Base-by-base conservation (phyloP, 2,329 filamentous ascomycete genomes). In the Exophiala sp. region DNA sequence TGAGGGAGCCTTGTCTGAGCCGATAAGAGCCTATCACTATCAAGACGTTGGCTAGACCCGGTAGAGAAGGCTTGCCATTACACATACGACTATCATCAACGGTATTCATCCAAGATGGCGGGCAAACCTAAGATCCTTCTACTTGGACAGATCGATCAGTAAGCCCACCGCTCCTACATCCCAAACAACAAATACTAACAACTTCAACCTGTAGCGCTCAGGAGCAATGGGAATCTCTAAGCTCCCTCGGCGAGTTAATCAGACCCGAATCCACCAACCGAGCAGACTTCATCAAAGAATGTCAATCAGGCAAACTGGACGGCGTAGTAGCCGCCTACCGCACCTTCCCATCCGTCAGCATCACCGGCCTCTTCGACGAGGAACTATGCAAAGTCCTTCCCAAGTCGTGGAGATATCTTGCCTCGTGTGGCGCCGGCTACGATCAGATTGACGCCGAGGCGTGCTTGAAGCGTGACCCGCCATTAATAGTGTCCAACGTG, bases 361-460 rank as follows among this genome's bases (percentile, higher is more conserved):
- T 83, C 50, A 91, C 86, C 0, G 88, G 88, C 1, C 68, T 71
- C 16, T 70, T 93, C 55, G 85, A 94, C 64, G 74, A 74, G 38
- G 85, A 88, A 65, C 67, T 93, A n/a, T 68, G 90, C 29, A 66
- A 73, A 37, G 74, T 67, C 2, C 58, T 73, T 3, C 71, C 70
- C 1, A 65, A 62, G 29, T 67, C 65, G 2, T 52, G 70, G 49
- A 60, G 55, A 41, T 73, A 62, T 52, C 56, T 73, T 19, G 63
- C 67, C 6, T 66, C 70, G 56, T 68, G 22, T 56, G 56, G 58
- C 27, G 86, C 88, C 48, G 89, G 89, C 30, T 95, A 95, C 68
- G 88, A 95, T 66, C 84, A 89, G 66, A 75, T 94, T 56, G 83
- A 90, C 65, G 74, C 90, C 7, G 66, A 77, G 40, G 83, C 85